Evolutionary conservation across 306 rosid genomes (phyloP), one percentile per base, ranked within the genome.

Genomic region (barrel medic (Medicago truncatula)): DNA sequence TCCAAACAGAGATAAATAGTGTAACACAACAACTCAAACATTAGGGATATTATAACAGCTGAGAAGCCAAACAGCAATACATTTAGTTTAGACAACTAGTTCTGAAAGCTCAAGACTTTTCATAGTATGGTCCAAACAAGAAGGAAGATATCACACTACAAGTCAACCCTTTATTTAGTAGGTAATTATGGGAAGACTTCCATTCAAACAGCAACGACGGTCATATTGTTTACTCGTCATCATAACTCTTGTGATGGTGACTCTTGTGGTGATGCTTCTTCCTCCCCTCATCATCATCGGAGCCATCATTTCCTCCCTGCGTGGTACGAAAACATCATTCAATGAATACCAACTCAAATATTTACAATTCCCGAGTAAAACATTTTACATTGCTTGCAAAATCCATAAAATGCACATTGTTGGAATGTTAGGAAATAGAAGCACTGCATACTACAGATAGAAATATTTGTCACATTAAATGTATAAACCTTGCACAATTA

Each of bases 201-300:
- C 76, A 68, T 62, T 73, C 78, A 69, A 61, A 67, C 15, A 25
- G 74, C 40, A 11, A 50, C 20, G 17, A 23, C 72, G 0, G 14
- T 74, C 75, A 40, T 56, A 71, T 49, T 43, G 81, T 68, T 88
- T 77, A 94, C 87, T 94, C 94, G 1, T 94, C 97, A 65, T 86
- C 95, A 9, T 87, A 79, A 78, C 68, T 88, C 87, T 82, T 76
- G 88, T 72, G 96, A 66, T 79, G 81, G 71, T 84, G 96, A 84
- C 87, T 93, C 84, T 83, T 85, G 80, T 80, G 3, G 62, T 67
- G 89, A 59, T 78, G 76, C 72, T 76, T 87, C 85, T 82, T 90
- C 77, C 78, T 86, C 81, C 75, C 84, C 6, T 84, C 96, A 34
- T 88, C 96, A 1, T 89, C 93, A 63, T 84, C 93, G 0, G 82